These are phyloP conservation scores for Dactylella cylindrospora DNA, from an alignment of 2,329 filamentous ascomycete species.

Conservation along the genomic window DNA sequence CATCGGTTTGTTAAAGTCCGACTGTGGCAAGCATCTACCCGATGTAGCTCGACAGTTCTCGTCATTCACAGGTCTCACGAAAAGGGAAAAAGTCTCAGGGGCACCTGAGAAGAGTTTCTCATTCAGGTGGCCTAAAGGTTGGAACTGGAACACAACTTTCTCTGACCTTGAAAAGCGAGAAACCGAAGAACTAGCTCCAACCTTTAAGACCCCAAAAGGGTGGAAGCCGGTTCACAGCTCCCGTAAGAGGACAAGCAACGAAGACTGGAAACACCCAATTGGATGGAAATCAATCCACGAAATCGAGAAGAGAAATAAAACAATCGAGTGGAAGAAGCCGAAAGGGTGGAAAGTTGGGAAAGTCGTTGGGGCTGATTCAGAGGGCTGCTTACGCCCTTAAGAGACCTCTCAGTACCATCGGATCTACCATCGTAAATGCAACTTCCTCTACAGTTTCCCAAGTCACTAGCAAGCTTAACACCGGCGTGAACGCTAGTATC, in stretches of 20 bases:
- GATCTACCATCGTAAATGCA: background rate
- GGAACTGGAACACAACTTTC: background rate
- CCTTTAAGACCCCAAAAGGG: slow-evolving; percentile 11
- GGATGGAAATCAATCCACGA: slow-evolving; percentile 11
- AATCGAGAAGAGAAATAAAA: slow-evolving; percentile 3
- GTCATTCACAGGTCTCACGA: background rate
- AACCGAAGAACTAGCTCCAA: background rate
- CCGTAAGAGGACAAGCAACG: background rate
- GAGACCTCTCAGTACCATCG: background rate
- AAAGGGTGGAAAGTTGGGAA: slow-evolving; percentile 14
- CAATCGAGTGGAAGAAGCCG: slow-evolving; percentile 4
- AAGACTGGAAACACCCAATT: slow-evolving; percentile 14
- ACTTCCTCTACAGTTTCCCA: background rate
- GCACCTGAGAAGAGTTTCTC: no score
- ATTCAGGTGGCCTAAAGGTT: no score
- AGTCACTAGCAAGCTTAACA: background rate
- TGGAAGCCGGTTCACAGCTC: no score
- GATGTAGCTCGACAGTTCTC: background rate
- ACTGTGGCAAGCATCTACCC: background rate
- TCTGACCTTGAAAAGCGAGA: background rate
- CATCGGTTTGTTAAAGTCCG: slow-evolving; percentile 18
- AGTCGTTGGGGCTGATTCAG: no score
- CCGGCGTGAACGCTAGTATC: slow-evolving; percentile 19
- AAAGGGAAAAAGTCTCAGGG: background rate
- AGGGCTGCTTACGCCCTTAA: no score